Evolutionary conservation across 2,329 filamentous ascomycete genomes (phyloP), one percentile per base, ranked within the genome.

Genomic region (Ceratocystiopsis minuta): DNA sequence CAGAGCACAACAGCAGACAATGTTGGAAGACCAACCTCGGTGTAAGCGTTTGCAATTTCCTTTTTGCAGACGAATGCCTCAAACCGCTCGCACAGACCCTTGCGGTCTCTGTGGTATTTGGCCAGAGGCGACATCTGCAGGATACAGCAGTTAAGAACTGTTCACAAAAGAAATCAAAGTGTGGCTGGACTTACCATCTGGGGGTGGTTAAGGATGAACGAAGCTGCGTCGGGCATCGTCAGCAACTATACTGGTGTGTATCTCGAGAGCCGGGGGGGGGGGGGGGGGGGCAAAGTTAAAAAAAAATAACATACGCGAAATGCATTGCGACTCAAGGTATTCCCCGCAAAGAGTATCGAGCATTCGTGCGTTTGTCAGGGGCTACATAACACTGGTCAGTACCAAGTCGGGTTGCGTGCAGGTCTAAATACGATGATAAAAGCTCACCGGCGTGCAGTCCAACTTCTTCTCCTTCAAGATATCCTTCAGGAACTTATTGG

Each of bases 11-110:
- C 15, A 17, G 10, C 5, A 33, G 9, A 20, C n/a, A 9, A 18
- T 12, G 13, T 11, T 13, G 15, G 9, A 6, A 11, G 7, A 31
- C 15, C 33, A 16, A 45, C 44, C 43, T 98, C 90, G 34, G 88
- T 96, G 65, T 95, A 92, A 24, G 87, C 87, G 57, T 98, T 96
- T 55, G 80, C 80, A 51, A 96, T 95, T 60, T 96, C 88, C 74
- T 90, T 92, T 71, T 86, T 92, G 69, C 80, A 86, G 37, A 95
- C 48, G 52, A 98, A 98, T 12, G 84, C 87, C 64, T 98, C 90
- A 60, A 96, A 96, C 43, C 90, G 82, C 68, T 98, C 90, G 59
- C 86, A 95, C 32, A 98, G 73, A 54, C 88, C 90, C 41, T 79
- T 72, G 48, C 75, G 74, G 38, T 69, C 64, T 50, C 90, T 82